Evolutionary conservation across 768 basidiomycete species (phyloP), one percentile per base, ranked within the genome.

Genomic region (Pulveroboletus sp.): DNA sequence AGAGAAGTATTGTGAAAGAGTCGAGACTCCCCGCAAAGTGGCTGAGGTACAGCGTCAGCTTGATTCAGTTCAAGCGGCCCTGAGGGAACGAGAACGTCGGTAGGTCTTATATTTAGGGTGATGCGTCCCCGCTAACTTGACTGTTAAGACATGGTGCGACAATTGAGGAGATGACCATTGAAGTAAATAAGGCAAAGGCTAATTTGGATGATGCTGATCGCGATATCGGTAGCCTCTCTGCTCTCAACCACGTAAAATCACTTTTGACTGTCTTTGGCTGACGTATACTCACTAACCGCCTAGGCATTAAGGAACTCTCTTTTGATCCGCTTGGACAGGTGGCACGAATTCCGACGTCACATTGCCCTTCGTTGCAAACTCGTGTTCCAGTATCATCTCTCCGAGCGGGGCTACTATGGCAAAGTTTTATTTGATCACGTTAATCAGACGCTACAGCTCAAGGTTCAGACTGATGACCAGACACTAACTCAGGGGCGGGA

Each of bases 281-380:
- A 36, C 38, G 15, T 5, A 28, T 32, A 26, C 58, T 65, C 30
- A 57, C 39, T 17, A 37, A 47, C 35, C 26, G 7, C 59, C 2
- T 49, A 94, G 91, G 77, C 79, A 24, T 74, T 95, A 42, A 80
- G 76, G 56, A 64, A 75, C 6, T 86, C 92, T 0, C 74, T 93
- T 35, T 67, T 77, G 18, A 62, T 73, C 12, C 89, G 94, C 18
- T 68, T 86, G 47, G 66, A 72, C 15, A 81, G 80, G 58, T 97
- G 95, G 94, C 80, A 88, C 48, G 83, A 89, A 49, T 94, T 94
- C 74, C 81, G 94, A 45, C 77, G 82, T 9, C 86, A 91, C 60
- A 93, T 93, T 55, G 87, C 92, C n/a, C 73, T 92, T 27, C 82
- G 90, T 14, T 88, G 89, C 81, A 84, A 89, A 61, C 73, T 85